These are phyloP conservation scores for Tylopilus subfusipes DNA, from an alignment of 768 basidiomycete species.

Conservation along the genomic window DNA sequence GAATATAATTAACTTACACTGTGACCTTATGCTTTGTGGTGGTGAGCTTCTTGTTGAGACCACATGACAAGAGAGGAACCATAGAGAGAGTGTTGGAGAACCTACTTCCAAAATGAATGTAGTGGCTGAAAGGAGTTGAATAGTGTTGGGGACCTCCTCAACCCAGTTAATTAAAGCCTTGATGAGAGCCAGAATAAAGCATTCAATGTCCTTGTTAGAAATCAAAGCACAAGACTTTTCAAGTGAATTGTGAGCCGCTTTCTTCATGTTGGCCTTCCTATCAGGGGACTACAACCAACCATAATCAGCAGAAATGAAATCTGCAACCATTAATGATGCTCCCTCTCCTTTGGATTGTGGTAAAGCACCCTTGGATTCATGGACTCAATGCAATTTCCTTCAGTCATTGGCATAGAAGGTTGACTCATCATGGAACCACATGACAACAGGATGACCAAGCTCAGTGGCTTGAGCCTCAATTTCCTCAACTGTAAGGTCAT, in stretches of 20 bases:
- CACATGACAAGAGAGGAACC: constrained; percentile 90
- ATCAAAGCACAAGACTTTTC: constrained; percentile 92
- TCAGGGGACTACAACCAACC: neutral
- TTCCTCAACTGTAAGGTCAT: no score
- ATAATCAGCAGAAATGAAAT: neutral
- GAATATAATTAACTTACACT: no score
- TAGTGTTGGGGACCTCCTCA: constrained; percentile 76
- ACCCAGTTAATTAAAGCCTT: no score
- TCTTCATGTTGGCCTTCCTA: constrained; percentile 94
- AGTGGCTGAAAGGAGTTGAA: constrained; percentile 92
- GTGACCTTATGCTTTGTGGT: no score
- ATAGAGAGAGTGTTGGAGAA: constrained; percentile 95
- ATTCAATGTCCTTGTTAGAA: constrained; percentile 98
- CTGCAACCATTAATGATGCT: neutral
- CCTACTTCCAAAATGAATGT: constrained; percentile 99
- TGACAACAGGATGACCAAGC: no score
- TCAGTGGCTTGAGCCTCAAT: no score
- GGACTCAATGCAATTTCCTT: no score
- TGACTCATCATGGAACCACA: no score
- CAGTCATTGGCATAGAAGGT: no score
- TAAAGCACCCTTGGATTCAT: no score
- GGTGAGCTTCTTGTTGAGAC: no score
- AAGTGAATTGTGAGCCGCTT: constrained; percentile 91
- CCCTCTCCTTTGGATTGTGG: neutral
- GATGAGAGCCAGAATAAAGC: constrained; percentile 42